Base-by-base conservation (phyloP, 257 asterid genomes). In the Forsythia viridissima region DNA sequence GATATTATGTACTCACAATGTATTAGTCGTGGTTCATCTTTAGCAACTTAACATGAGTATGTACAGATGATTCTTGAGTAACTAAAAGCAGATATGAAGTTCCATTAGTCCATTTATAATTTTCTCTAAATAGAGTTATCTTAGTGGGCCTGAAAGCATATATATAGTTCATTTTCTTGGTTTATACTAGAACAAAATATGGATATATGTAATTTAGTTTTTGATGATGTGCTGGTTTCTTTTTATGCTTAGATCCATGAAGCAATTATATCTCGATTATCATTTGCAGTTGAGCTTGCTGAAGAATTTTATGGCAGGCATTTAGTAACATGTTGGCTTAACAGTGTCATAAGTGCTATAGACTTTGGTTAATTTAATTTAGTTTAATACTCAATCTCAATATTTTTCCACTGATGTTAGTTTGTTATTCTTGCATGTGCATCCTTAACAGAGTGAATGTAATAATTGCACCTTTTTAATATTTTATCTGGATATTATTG, bases 261-360 rank as follows among this genome's bases (percentile, higher is more conserved):
- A 88, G 97, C 99, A 76, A 98, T 93, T 85, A 93, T 96, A 79
- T 92, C 97, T 69, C 90, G 98, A 68, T 86, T 96, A 63, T 96
- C 99, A 59, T 93, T 96, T 71, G 97, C 99, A 2, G 93, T 93
- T 88, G 99, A 96, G 86, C 97, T 96, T 72, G 99, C 99, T 78
- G 99, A 93, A 89, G 99, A 96, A 82, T 96, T 96, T 77, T 93
- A 96, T 78, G 98, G 98, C 83, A 96, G 99, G 99, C 92, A 70
- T 72, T 87, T 79, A 66, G 74, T 70, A 43, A 55, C 77, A n/a
- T 82, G 76, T 51, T 15, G 66, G 51, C 65, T 83, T 74, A 44
- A 70, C 20, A 41, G 44, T 67, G 52, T 61, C 38, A 61, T 15
- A 61, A 61, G 11, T 21, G 37, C 70, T 30, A 63, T 30, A 3